Evolutionary conservation across 345 rosid genomes (phyloP).

Genomic region (Eucalyptus pauciflora): DNA sequence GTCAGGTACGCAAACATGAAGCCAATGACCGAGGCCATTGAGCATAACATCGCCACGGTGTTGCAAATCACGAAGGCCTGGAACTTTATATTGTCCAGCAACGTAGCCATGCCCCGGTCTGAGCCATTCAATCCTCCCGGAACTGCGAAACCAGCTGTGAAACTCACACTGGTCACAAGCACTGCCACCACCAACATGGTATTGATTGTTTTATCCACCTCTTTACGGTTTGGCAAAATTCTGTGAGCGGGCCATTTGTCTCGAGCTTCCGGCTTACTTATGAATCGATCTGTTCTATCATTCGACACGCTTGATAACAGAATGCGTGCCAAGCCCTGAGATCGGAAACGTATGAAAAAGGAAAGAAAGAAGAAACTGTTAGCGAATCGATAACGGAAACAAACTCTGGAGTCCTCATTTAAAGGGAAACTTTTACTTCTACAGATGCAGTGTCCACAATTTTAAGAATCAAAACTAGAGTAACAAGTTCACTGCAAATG

Average conservation of each 20-base stretch:
- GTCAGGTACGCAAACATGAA: too few relatives aligned
- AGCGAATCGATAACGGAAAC: background rate
- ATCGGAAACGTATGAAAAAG: background rate
- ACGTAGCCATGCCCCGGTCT: too few relatives aligned
- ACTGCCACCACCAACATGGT: background rate
- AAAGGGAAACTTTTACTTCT: background rate
- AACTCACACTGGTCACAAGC: background rate
- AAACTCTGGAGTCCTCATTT: background rate
- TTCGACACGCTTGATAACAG: background rate
- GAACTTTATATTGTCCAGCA: too few relatives aligned
- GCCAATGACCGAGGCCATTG: too few relatives aligned
- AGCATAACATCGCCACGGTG: too few relatives aligned
- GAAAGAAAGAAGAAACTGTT: background rate
- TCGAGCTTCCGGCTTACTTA: background rate
- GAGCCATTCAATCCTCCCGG: background rate
- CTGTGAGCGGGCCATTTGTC: background rate
- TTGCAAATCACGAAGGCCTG: too few relatives aligned
- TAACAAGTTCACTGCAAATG: background rate
- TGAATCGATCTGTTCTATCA: fast-evolving
- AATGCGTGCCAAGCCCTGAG: background rate
- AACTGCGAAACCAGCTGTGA: background rate
- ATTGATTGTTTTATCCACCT: fast-evolving
- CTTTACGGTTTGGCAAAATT: too few relatives aligned
- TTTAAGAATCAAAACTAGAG: background rate
- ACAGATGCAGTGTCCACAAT: background rate